These are phyloP conservation scores for Beta corolliflora DNA, from an alignment of 179 eudicot genomes.

Conservation along the genomic window DNA sequence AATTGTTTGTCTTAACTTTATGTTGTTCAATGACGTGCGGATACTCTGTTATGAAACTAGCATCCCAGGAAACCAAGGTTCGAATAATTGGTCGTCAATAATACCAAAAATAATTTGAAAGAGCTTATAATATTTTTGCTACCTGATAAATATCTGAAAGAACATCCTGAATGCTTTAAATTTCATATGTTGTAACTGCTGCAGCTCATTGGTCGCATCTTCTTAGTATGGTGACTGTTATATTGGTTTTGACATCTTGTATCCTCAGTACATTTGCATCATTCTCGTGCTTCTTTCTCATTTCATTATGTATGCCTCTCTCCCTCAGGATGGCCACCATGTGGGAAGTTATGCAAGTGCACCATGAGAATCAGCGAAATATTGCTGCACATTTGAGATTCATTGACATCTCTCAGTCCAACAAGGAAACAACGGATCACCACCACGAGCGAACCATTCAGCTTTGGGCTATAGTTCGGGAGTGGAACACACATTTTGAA, in stretches of 20 bases:
- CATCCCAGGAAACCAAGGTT: background rate
- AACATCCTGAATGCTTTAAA: background rate
- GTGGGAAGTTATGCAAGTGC: conserved; percentile 76
- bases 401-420: conserved; percentile 64
- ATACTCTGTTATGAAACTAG: background rate
- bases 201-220: background rate
- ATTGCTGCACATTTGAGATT: conserved; percentile 42
- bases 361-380: conserved; percentile 59
- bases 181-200: background rate
- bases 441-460: conserved; percentile 67
- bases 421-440: conserved; percentile 65
- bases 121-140: background rate
- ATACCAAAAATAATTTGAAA: background rate
- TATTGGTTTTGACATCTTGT: background rate
- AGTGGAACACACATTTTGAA: conserved; percentile 68
- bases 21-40: background rate
- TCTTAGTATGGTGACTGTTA: background rate
- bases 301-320: background rate
- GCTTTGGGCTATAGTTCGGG: conserved; percentile 54
- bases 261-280: background rate
- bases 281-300: background rate
- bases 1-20: background rate
- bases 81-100: background rate
- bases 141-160: background rate
- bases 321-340: conserved; percentile 74